Percentiles rank a stretch among this genome's conserved stretches.
These are phyloP conservation scores for Saprolegnia diclina DNA, from an alignment of 352 stramenopile species.

Conservation along the genomic window DNA sequence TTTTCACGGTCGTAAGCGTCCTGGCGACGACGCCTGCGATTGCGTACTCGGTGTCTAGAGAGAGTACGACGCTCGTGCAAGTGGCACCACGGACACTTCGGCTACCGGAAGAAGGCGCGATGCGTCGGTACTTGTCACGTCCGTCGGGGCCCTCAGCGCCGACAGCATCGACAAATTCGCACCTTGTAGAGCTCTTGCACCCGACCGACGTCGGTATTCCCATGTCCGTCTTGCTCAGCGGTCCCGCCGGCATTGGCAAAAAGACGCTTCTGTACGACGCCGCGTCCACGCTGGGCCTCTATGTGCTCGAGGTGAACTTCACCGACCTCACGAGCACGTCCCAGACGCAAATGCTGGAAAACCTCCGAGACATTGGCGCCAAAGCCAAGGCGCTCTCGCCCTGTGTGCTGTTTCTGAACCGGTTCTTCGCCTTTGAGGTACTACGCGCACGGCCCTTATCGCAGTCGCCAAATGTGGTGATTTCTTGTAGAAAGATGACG, in stretches of 20 bases:
- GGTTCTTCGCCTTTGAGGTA: slow-evolving; percentile 60
- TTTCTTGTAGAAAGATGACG: slow-evolving; percentile 46
- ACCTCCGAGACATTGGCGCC: slow-evolving; percentile 57
- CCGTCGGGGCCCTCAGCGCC: slow-evolving; percentile 2
- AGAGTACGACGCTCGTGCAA: slow-evolving; percentile 65
- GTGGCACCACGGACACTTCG: slow-evolving; percentile 41
- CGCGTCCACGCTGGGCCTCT: slow-evolving; percentile 56
- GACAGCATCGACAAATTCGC: slow-evolving; percentile 41
- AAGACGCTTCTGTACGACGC: slow-evolving; percentile 62
- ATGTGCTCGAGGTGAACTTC: slow-evolving; percentile 69
- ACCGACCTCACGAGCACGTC: slow-evolving; percentile 66
- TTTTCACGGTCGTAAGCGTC: slow-evolving; percentile 69
- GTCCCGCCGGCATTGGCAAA: slow-evolving; percentile 63
- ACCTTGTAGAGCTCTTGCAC: slow-evolving; percentile 61
- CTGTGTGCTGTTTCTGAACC: slow-evolving; percentile 77
- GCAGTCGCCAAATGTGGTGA: background rate
- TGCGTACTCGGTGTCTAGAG: slow-evolving; percentile 46
- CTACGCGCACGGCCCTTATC: background rate
- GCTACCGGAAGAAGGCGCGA: slow-evolving; percentile 43
- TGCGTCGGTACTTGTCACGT: slow-evolving; percentile 1
- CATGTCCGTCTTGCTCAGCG: slow-evolving; percentile 63
- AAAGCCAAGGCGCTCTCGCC: slow-evolving; percentile 61
- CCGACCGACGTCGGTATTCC: slow-evolving; percentile 61
- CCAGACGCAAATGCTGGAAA: slow-evolving; percentile 67
- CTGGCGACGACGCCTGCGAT: slow-evolving; percentile 29